phyloP scores from a whole-genome alignment of 495 filamentous ascomycete genomes.

The Annulohypoxylon nitens region DNA sequence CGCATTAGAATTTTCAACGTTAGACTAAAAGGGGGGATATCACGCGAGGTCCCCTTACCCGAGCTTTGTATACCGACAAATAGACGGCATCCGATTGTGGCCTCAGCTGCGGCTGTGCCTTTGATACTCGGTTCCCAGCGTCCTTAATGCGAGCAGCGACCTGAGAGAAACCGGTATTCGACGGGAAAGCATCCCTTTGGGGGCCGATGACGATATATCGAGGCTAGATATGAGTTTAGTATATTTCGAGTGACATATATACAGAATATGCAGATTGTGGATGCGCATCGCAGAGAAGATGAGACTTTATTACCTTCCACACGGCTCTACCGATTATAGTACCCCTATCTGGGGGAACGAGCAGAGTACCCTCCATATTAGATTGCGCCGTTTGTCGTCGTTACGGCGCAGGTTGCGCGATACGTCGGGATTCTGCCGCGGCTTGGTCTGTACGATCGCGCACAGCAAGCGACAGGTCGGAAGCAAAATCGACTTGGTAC shows the following conservation, averaged over 20 bases:
- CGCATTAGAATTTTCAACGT: slow-evolving; percentile 41
- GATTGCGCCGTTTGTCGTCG: slow-evolving; percentile 42
- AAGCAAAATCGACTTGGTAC: slow-evolving; percentile 33
- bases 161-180: slow-evolving; percentile 46
- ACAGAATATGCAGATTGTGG: neutral
- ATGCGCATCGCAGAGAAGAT: slow-evolving; percentile 21
- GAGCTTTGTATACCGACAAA: slow-evolving; percentile 68
- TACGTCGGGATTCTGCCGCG: slow-evolving; percentile 28
- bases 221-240: slow-evolving; percentile 50
- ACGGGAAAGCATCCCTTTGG: slow-evolving; percentile 36
- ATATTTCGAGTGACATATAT: neutral
- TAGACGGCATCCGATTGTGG: slow-evolving; percentile 55
- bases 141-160: slow-evolving; percentile 50
- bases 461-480: slow-evolving; percentile 42
- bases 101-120: slow-evolving; percentile 46
- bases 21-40: neutral
- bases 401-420: slow-evolving; percentile 36
- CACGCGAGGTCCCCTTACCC: slow-evolving; percentile 52
- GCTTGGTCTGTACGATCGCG: slow-evolving; percentile 39
- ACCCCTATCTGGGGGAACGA: slow-evolving; percentile 67
- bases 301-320: slow-evolving; percentile 65
- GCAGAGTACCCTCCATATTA: slow-evolving; percentile 68
- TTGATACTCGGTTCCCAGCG: slow-evolving; percentile 46
- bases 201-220: slow-evolving; percentile 63
- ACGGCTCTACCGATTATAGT: slow-evolving; percentile 67